These are phyloP conservation scores for Deuterostichococcus epilithicus DNA, from an alignment of 139 green algal species.

Conservation along the genomic window DNA sequence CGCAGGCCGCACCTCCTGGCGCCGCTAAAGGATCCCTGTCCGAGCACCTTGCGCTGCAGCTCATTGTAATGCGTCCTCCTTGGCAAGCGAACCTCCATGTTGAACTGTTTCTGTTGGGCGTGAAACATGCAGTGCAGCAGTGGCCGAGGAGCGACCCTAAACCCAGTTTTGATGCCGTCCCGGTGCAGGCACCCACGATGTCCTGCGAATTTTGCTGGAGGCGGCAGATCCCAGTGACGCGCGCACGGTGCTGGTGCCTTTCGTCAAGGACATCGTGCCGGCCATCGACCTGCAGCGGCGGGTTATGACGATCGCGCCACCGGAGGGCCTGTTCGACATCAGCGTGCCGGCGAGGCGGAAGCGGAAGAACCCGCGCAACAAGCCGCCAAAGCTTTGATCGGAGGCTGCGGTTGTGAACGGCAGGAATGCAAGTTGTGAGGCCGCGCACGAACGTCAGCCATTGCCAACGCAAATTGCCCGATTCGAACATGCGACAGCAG, in stretches of 20 bases:
- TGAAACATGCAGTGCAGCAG: not conserved
- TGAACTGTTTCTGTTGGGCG: not conserved
- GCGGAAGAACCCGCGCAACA: no score
- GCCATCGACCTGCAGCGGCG: constrained; percentile 23
- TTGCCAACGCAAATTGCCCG: no score
- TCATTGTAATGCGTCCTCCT: not conserved
- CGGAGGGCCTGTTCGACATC: constrained; percentile 36
- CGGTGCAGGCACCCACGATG: constrained; percentile 33
- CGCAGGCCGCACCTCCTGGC: not conserved
- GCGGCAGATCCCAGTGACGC: no score
- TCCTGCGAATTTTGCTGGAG: constrained; percentile 32
- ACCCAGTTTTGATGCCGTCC: not conserved
- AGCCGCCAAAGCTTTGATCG: no score
- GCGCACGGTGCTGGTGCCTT: constrained; percentile 30
- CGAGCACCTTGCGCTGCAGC: not conserved
- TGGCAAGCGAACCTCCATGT: not conserved
- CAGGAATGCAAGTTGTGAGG: not conserved
- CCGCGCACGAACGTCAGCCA: no score
- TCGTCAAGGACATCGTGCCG: constrained; percentile 37
- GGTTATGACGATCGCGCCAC: constrained; percentile 27
- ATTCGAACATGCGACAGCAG: no score
- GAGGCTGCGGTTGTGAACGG: no score
- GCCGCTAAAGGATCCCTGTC: not conserved
- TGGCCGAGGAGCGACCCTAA: not conserved
- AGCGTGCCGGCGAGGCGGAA: not conserved